phyloP scores from a whole-genome alignment of 345 rosid genomes.

The Moricandia arvensis region DNA sequence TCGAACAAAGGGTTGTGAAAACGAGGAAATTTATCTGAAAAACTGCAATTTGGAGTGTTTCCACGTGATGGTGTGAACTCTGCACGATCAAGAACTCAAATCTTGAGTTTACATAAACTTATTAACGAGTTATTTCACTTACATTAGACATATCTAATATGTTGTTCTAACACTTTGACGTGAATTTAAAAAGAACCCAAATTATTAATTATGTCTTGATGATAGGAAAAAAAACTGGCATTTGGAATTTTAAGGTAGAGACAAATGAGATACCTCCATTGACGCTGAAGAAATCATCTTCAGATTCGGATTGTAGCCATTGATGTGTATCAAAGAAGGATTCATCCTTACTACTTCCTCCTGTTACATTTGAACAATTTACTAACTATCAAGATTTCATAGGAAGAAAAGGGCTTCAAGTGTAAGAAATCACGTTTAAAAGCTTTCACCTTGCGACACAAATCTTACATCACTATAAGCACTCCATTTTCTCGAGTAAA shows the following conservation, averaged over 20 bases:
- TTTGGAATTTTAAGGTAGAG: neutral
- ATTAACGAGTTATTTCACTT: neutral
- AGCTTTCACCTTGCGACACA: neutral
- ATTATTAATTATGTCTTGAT: neutral
- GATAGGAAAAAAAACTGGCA: neutral
- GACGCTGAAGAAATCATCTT: constrained; percentile 87
- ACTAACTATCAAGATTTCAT: constrained; percentile 4
- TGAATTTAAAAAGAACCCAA: neutral
- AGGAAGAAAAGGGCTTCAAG: neutral
- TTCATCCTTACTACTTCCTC: constrained; percentile 80
- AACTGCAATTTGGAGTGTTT: constrained; percentile 61
- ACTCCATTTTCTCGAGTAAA: constrained; percentile 11
- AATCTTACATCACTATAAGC: constrained; percentile 10
- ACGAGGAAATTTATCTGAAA: constrained; percentile 46
- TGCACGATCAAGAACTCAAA: constrained; percentile 35
- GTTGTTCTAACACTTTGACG: neutral
- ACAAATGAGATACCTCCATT: constrained; percentile 56
- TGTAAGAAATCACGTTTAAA: neutral
- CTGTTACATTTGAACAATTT: constrained; percentile 41
- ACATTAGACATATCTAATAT: neutral
- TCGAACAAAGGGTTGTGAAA: constrained; percentile 32
- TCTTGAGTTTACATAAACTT: too few species aligned
- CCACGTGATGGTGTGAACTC: constrained; percentile 90
- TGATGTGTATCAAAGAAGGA: constrained; percentile 66
- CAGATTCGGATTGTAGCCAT: constrained; percentile 83